Evolutionary conservation across 176 grass and related monocot species (phyloP).

Genomic region (Guadua angustifolia): DNA sequence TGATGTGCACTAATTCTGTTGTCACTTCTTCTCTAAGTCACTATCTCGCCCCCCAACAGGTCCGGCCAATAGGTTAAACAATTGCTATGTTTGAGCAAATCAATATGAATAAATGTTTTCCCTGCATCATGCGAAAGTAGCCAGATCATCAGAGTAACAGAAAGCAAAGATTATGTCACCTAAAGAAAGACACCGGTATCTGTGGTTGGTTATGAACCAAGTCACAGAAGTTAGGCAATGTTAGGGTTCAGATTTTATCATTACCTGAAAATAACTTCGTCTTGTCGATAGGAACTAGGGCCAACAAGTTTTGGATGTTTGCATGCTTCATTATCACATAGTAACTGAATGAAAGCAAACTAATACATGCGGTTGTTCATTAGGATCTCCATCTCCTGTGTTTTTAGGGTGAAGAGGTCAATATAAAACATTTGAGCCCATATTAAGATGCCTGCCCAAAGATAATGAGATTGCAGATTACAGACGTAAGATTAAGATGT

Average conservation of each 20-base stretch:
- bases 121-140: constrained; percentile 34
- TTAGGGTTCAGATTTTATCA: constrained; percentile 30
- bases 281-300: constrained; percentile 4
- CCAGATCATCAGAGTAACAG: constrained; percentile 22
- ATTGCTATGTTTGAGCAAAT: constrained; percentile 3
- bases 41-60: constrained; percentile 25
- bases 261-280: constrained; percentile 29
- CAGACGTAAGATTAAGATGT: neutral
- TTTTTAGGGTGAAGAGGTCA: neutral
- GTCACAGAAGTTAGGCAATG: constrained; percentile 10
- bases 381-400: neutral
- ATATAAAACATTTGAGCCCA: constrained; percentile 3
- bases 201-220: constrained; percentile 16
- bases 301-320: constrained; percentile 14
- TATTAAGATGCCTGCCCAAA: neutral
- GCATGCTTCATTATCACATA: constrained; percentile 26
- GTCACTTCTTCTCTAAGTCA: constrained; percentile 15
- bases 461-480: neutral
- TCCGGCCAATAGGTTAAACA: constrained; percentile 19
- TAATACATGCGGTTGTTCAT: neutral
- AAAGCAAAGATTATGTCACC: constrained; percentile 20
- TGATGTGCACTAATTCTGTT: constrained; percentile 4
- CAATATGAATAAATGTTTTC: constrained; percentile 10
- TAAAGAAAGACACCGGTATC: constrained; percentile 31
- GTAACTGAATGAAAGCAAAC: constrained; percentile 34